These are phyloP conservation scores for Colletotrichum spinosum DNA, from an alignment of 2,329 filamentous ascomycete genomes.

Conservation along the genomic window DNA sequence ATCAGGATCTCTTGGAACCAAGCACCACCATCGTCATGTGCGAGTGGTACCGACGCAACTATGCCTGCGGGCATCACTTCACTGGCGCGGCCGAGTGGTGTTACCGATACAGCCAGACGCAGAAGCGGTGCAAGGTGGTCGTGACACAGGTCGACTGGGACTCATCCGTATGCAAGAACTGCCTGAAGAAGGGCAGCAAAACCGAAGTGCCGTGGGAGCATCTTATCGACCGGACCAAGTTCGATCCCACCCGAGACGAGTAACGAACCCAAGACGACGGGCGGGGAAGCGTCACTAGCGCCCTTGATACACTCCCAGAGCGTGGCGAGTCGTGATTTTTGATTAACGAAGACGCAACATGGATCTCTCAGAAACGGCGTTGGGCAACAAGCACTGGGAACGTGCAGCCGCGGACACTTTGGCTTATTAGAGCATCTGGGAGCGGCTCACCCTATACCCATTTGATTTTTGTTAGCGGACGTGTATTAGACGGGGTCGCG, in stretches of 20 bases:
- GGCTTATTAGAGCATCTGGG: slow-evolving; percentile 29
- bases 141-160: slow-evolving; percentile 36
- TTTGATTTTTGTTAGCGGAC: slow-evolving; percentile 24
- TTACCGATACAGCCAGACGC: slow-evolving; percentile 36
- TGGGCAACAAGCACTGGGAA: slow-evolving; percentile 2
- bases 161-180: slow-evolving; percentile 29
- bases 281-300: background rate
- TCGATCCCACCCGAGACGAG: slow-evolving; percentile 29
- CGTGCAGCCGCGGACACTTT: background rate
- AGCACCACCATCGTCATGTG: slow-evolving; percentile 25
- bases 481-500: background rate
- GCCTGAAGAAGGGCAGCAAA: slow-evolving; percentile 21
- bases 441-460: slow-evolving; percentile 30
- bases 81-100: slow-evolving; percentile 38
- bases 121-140: slow-evolving; percentile 36
- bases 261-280: background rate
- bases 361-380: slow-evolving; percentile 22
- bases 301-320: background rate
- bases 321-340: too few relatives aligned
- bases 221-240: slow-evolving; percentile 32
- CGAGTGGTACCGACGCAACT: slow-evolving; percentile 39
- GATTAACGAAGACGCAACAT: background rate
- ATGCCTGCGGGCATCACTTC: slow-evolving; percentile 38
- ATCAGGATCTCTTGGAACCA: background rate
- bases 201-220: slow-evolving; percentile 32